These are phyloP conservation scores for Microcyclospora tardicrescens DNA, from an alignment of 2,329 filamentous ascomycete species.

Conservation along the genomic window DNA sequence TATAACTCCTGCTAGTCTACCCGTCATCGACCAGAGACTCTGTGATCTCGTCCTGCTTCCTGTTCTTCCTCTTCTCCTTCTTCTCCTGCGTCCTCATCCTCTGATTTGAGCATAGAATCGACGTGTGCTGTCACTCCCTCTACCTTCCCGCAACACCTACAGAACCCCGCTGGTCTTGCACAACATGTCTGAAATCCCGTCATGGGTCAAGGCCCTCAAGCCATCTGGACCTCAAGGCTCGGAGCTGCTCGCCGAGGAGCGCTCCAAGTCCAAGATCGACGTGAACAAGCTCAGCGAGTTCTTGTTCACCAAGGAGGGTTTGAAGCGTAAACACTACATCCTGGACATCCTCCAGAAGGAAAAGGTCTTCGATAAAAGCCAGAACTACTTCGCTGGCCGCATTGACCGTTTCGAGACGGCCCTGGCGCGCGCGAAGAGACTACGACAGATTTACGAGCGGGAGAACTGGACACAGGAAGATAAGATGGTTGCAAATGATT, in stretches of 20 bases:
- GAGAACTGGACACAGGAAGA: conserved; percentile 57
- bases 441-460: conserved; percentile 52
- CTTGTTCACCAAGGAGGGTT: conserved; percentile 52
- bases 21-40: no score
- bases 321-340: conserved; percentile 48
- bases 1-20: no score
- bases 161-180: not conserved
- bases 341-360: conserved; percentile 53
- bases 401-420: conserved; percentile 56
- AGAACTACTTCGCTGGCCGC: conserved; percentile 62
- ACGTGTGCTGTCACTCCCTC: no score
- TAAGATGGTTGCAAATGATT: conserved; percentile 49
- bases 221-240: conserved; percentile 54
- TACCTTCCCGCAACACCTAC: not conserved
- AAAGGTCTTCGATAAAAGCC: conserved; percentile 62
- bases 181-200: conserved; percentile 29
- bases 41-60: no score
- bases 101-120: no score
- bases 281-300: conserved; percentile 55
- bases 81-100: no score
- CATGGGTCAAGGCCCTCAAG: conserved; percentile 56
- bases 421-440: conserved; percentile 55
- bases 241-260: conserved; percentile 56
- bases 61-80: no score
- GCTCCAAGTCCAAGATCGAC: conserved; percentile 52